Conservation (phyloP, 2,329 filamentous ascomycete genomes). For the Ophiocordyceps unilateralis region DNA sequence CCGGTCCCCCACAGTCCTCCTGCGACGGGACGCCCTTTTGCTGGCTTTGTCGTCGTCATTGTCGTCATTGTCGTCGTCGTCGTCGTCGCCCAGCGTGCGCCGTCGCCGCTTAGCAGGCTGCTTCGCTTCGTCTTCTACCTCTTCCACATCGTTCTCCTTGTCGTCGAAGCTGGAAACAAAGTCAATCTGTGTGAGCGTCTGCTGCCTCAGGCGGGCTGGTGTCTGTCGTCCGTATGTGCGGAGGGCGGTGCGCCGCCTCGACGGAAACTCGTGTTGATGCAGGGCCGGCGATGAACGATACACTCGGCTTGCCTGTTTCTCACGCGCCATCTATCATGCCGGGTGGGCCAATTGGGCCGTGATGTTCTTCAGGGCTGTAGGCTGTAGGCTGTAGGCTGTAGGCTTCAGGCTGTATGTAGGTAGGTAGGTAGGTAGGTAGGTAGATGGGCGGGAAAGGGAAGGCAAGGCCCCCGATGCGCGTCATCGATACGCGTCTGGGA, state of each 20-base stretch:
- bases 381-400: no score
- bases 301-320: slow-evolving; percentile 16
- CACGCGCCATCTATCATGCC: slow-evolving; percentile 19
- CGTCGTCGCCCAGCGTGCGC: no score
- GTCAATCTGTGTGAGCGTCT: slow-evolving; percentile 25
- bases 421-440: no score
- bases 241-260: slow-evolving; percentile 13
- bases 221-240: slow-evolving; percentile 17
- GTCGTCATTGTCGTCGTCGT: background rate
- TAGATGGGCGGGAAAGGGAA: background rate
- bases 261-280: slow-evolving; percentile 21
- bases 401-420: background rate
- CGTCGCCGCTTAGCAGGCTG: background rate
- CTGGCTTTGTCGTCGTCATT: slow-evolving; percentile 7
- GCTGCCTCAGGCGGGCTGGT: slow-evolving; percentile 15
- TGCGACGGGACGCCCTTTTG: slow-evolving; percentile 4
- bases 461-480: background rate
- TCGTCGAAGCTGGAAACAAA: slow-evolving; percentile 18
- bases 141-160: slow-evolving; percentile 9
- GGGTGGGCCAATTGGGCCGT: no score
- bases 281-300: slow-evolving; percentile 20
- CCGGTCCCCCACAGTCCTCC: slow-evolving; percentile 7
- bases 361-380: no score
- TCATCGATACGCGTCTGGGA: background rate
- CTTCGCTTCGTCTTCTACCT: slow-evolving; percentile 1